Evolutionary conservation across 2,329 filamentous ascomycete genomes (phyloP), one percentile per base, ranked within the genome.

Genomic region (Fusarium sp.): DNA sequence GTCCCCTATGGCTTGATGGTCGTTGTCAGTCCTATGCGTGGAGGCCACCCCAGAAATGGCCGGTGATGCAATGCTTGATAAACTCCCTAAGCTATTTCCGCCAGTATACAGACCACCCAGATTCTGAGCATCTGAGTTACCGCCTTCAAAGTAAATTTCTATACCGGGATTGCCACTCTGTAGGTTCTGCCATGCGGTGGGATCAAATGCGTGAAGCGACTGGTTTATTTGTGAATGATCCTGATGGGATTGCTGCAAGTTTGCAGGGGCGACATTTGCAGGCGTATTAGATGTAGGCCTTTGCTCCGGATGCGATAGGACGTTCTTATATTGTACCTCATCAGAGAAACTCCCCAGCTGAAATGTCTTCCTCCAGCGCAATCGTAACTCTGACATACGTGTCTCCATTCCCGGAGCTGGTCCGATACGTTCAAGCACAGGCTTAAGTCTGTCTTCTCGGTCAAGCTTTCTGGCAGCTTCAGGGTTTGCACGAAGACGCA

Each of bases 321-420:
- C 54, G 21, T 50, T 68, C 34, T 65, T 53, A 7, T 58, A 69
- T 12, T 54, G 31, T 4, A 50, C 8, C 2, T 59, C 58, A 14
- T 52, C 53, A 6, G 49, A 26, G 26, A 62, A 66, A 4, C 48
- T 48, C 21, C 51, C 68, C 6, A 69, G 21, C 6, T 57, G 68
- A 23, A 71, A 71, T 8, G 58, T 45, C n/a, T 71, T 71, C 8
- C 68, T 65, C 68, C 68, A 71, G 19, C 68, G 41, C 7, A 59
- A 34, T 14, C 50, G 65, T 28, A 71, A 26, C 25, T 71, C 68
- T 44, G 68, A 69, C 50, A 71, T 54, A 25, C 68, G 68, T 23
- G 65, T 69, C 31, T 71, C 68, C 68, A 71, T 71, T 4, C 68
- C 68, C 2, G 68, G 68, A 16, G 65, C 68, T 25, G 68, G 68